Evolutionary conservation across 139 green algal species (phyloP), one percentile per base, ranked within the genome.

Genomic region (Chlamydomonas incerta): DNA sequence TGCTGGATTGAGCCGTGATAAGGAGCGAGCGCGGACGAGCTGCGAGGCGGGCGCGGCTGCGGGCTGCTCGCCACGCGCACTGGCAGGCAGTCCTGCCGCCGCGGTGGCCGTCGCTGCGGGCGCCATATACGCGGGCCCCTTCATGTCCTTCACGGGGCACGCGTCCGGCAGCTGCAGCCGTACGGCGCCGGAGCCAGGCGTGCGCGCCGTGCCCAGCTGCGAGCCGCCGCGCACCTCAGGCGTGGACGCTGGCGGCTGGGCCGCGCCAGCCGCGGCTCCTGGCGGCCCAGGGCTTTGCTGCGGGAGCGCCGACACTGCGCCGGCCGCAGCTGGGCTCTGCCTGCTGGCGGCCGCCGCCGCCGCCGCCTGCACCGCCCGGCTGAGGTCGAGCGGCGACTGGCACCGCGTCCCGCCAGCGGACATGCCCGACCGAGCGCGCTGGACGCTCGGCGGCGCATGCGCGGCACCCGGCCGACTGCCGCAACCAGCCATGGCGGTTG

Each of bases 111-210:
- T 20, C 1, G 60, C 55, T 26, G 55, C 55, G 20, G 20, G 2
- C 18, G 8, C 55, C 17, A 6, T 10, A 10, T 24, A 60, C 18
- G 18, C 60, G 2, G 60, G 17, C 60, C 5, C 24, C 60, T 15
- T 24, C 18, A 11, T 15, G 5, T 72, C 33, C 14, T 21, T 34
- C 1, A 83, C 77, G 41, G 77, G 63, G 46, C 63, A 66, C 8
- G 77, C 34, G 28, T 83, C 77, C 0, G 77, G 77, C 29, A 83
- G 46, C 77, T 74, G 41, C n/a, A 83, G 15, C 46, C 77, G 28
- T 2, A 83, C 28, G 2, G 13, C 26, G 34, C 60, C 75, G 15
- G 58, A 82, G 34, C 74, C 74, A 21, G 74, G 74, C 34, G 74
- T 82, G 11, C 28, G 0, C 26, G 23, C 24, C 1, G 24, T 8